Conservation (phyloP, 768 basidiomycete genomes). For the Hortiboletus flavorubellus region DNA sequence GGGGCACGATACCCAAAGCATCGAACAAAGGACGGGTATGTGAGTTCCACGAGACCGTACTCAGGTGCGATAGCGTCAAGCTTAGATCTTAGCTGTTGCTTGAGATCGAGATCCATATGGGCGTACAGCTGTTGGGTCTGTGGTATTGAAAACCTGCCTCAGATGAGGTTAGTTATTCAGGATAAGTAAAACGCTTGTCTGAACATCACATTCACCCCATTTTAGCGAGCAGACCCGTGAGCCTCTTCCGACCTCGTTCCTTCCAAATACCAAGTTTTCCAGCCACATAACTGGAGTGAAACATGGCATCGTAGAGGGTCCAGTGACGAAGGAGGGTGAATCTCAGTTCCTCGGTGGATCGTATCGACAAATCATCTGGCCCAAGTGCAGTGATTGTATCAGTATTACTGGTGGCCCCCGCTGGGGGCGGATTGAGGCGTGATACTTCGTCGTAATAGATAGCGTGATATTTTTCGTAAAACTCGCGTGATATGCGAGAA, state of each 20-base stretch:
- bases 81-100: constrained; percentile 72
- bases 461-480: constrained; percentile 78
- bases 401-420: constrained; percentile 34
- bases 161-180: constrained; percentile 7
- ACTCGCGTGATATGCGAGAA: constrained; percentile 80
- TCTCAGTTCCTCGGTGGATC: constrained; percentile 83
- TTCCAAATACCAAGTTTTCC: constrained; percentile 96
- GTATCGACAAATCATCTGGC: constrained; percentile 83
- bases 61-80: constrained; percentile 90
- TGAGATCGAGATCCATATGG: constrained; percentile 97
- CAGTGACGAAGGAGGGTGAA: constrained; percentile 97
- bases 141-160: constrained; percentile 78
- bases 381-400: constrained; percentile 51
- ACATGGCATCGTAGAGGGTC: constrained; percentile 98
- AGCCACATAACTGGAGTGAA: constrained; percentile 94
- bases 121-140: constrained; percentile 93
- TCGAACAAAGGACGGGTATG: constrained; percentile 91
- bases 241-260: constrained; percentile 82
- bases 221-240: constrained; percentile 92
- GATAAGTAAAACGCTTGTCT: background rate
- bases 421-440: constrained; percentile 72
- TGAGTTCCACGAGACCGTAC: constrained; percentile 89
- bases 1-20: constrained; percentile 88
- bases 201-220: constrained; percentile 73
- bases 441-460: constrained; percentile 90